Evolutionary conservation across 306 rosid genomes (phyloP), one percentile per base, ranked within the genome.

Genomic region (Medicago arabica): DNA sequence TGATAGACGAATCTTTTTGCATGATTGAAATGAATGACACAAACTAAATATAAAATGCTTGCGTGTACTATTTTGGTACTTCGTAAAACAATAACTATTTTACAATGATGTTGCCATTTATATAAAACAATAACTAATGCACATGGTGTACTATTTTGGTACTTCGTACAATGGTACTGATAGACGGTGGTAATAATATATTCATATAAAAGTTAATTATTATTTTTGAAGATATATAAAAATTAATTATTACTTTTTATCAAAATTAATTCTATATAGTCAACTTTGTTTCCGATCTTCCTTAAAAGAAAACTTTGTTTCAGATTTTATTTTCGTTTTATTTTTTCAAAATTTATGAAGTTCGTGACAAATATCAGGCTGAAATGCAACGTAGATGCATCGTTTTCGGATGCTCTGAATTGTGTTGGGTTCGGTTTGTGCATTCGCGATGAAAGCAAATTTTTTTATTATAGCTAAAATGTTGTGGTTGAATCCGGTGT

Each of bases 21-120:
- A 31, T 34, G 36, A 36, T 38, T 36, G 69, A 13, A 59, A 59
- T 59, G 65, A 23, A 59, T 1, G 65, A 23, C n/a, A 11, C 65
- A 51, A 51, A 7, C 58, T 51, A 51, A 16, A 59, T 47, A 64
- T 64, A 64, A 63, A 63, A 16, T 64, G 28, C 16, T 38, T 4
- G 46, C 28, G 49, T 64, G 67, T n/a, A n/a, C n/a, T n/a, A n/a
- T n/a, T n/a, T n/a, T n/a, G n/a, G n/a, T n/a, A n/a, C n/a, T n/a
- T n/a, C n/a, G n/a, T n/a, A n/a, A n/a, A n/a, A n/a, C n/a, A n/a
- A n/a, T n/a, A n/a, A n/a, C n/a, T n/a, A n/a, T n/a, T n/a, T n/a
- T n/a, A 17, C 10, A 2, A 19, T 19, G 14, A 15, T 31, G 43
- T 5, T 61, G 19, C 18, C 18, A 31, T 61, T 61, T 31, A 13